A percentile compares a stretch with the other conserved stretches of the same genome.
phyloP scores from a whole-genome alignment of 164 flowering plant species.

The Kingdonia uniflora region DNA sequence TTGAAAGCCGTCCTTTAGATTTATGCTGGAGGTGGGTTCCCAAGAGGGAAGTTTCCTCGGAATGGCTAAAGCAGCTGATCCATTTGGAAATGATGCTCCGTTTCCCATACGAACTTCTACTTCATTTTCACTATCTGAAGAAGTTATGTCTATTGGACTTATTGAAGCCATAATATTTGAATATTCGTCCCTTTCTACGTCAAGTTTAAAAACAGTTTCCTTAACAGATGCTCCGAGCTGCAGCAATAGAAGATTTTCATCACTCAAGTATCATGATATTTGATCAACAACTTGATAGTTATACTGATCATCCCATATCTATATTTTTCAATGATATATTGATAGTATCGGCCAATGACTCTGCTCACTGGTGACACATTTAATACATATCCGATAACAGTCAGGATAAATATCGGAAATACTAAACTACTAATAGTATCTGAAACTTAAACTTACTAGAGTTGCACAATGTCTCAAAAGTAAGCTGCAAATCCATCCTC shows the following conservation, averaged over 20 bases:
- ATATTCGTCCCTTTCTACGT: no score
- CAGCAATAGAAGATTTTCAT: constrained; percentile 2
- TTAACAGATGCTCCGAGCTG: no score
- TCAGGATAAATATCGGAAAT: neutral
- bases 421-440: neutral
- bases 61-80: constrained; percentile 13
- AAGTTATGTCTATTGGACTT: constrained; percentile 56
- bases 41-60: constrained; percentile 41
- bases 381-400: neutral
- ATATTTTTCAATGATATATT: no score
- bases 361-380: no score
- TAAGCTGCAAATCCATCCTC: constrained; percentile 21
- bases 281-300: neutral
- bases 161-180: constrained; percentile 12
- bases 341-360: no score
- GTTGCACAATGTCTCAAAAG: constrained; percentile 10
- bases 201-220: no score
- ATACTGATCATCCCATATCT: neutral
- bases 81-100: constrained; percentile 10
- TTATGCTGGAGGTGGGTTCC: constrained; percentile 22
- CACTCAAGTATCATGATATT: neutral
- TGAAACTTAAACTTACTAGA: constrained; percentile 15
- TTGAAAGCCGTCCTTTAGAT: constrained; percentile 11
- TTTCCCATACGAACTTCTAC: constrained; percentile 21
- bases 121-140: constrained; percentile 65